A percentile compares a stretch with the other conserved stretches of the same genome.
These are phyloP conservation scores for Gossypium anomalum DNA, from an alignment of 345 rosid genomes.

Conservation along the genomic window DNA sequence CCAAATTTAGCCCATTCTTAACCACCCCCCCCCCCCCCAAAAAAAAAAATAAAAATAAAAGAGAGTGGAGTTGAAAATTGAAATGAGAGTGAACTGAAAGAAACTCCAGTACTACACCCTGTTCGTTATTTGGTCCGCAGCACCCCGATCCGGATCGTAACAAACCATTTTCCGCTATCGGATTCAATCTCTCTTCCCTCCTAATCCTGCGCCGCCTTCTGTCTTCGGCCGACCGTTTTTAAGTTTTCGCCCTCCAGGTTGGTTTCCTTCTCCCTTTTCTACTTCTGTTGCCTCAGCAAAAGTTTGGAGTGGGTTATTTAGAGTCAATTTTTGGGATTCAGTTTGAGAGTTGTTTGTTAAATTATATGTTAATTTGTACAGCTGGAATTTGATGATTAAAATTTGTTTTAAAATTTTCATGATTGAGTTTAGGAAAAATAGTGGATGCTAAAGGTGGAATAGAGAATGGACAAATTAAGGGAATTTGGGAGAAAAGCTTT, in stretches of 20 bases:
- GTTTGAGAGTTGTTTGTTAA: neutral
- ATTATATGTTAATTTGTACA: neutral
- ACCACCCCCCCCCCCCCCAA: neutral
- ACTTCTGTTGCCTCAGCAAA: neutral
- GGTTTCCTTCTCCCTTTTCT: neutral
- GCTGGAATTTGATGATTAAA: neutral
- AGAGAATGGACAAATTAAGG: conserved; percentile 61
- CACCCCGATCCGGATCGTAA: neutral
- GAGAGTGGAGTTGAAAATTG: neutral
- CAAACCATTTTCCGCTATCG: neutral
- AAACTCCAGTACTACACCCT: neutral
- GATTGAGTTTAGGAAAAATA: conserved; percentile 12
- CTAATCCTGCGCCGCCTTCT: neutral
- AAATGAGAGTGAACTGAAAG: neutral
- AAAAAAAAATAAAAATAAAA: neutral
- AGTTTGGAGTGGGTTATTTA: neutral
- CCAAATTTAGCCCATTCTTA: neutral
- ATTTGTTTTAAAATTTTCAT: neutral
- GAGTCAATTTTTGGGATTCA: neutral
- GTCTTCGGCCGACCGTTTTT: neutral
- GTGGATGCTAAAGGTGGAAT: conserved; percentile 12
- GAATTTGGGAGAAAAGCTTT: conserved; percentile 82
- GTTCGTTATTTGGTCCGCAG: neutral
- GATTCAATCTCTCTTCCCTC: neutral
- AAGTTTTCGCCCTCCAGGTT: neutral